These are phyloP conservation scores for Neodidymelliopsis sp. DNA, from an alignment of 2,329 filamentous ascomycete species.

Conservation along the genomic window DNA sequence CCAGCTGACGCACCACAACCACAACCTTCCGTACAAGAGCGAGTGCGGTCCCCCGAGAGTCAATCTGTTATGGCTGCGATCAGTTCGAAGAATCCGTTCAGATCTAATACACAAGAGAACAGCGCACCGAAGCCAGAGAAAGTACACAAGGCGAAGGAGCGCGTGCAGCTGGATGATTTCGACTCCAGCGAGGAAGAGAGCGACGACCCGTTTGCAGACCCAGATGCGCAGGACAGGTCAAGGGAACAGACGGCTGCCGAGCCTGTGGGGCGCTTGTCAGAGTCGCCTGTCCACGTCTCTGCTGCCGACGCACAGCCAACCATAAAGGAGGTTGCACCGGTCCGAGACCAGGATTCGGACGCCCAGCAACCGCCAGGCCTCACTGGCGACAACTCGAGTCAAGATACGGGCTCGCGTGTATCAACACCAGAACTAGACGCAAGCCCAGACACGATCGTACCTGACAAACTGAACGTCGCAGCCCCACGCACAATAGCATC, in stretches of 20 bases:
- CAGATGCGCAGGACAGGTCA: conserved; percentile 44
- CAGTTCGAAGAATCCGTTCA: conserved; percentile 42
- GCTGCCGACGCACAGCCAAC: conserved; percentile 58
- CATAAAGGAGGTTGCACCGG: conserved; percentile 24
- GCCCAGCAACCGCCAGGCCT: conserved; percentile 66
- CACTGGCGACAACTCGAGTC: conserved; percentile 74
- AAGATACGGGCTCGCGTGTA: conserved; percentile 59
- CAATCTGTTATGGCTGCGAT: conserved; percentile 32
- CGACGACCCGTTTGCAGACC: conserved; percentile 54
- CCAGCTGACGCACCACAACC: conserved; percentile 2
- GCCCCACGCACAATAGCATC: conserved; percentile 27
- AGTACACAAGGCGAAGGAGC: conserved; percentile 65
- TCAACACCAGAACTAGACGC: conserved; percentile 46
- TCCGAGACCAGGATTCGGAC: conserved; percentile 39
- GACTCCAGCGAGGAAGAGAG: conserved; percentile 63
- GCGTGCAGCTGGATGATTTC: conserved; percentile 74
- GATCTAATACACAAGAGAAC: conserved; percentile 44
- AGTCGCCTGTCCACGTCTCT: conserved; percentile 74
- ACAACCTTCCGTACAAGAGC: conserved; percentile 29
- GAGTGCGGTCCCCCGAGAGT: conserved; percentile 27
- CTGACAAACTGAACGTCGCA: conserved; percentile 32
- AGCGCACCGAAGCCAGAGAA: conserved; percentile 63
- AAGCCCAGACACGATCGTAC: conserved; percentile 39
- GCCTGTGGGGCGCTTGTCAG: conserved; percentile 57
- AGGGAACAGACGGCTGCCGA: conserved; percentile 29